These are phyloP conservation scores for Setaria viridis DNA, from an alignment of 202 grass and related monocot species.

Conservation along the genomic window DNA sequence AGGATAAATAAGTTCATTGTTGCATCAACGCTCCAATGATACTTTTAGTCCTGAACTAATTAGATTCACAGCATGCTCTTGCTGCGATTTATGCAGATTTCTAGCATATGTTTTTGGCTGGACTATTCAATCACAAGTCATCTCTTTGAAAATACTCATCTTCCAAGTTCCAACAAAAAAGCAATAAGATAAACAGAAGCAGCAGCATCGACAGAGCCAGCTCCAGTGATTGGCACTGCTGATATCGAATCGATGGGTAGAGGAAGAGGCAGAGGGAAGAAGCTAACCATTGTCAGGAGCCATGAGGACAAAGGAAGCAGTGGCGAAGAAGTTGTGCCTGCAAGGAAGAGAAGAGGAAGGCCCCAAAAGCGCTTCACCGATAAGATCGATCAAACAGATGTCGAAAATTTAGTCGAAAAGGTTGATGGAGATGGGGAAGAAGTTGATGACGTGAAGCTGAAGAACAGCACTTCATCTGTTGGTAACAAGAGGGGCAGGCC, in stretches of 20 bases:
- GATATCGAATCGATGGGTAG: conserved; percentile 62
- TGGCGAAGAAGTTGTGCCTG: conserved; percentile 62
- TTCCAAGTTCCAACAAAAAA: conserved; percentile 8
- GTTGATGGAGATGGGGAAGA: conserved; percentile 50
- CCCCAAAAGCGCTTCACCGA: conserved; percentile 64
- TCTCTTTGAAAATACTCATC: conserved; percentile 14
- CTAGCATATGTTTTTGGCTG: conserved; percentile 27
- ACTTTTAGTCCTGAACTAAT: conserved; percentile 13
- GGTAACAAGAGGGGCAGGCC: conserved; percentile 63
- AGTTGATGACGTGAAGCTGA: conserved; percentile 45
- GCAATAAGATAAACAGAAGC: conserved; percentile 33
- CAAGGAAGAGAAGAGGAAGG: conserved; percentile 75
- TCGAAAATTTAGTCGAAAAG: conserved; percentile 56
- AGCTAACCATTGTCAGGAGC: conserved; percentile 48
- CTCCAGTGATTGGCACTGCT: conserved; percentile 41
- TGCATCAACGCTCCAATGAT: conserved; percentile 1
- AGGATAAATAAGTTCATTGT: conserved; percentile 20
- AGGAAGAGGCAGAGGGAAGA: conserved; percentile 77
- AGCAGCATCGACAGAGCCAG: neutral
- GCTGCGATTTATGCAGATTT: conserved; percentile 48
- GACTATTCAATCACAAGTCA: conserved; percentile 7
- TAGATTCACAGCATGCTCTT: conserved; percentile 33
- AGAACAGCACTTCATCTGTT: conserved; percentile 39
- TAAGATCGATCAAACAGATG: conserved; percentile 57
- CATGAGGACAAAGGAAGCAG: conserved; percentile 72